Base-by-base conservation (phyloP, 2,329 filamentous ascomycete genomes). In the Aspergillus sp. region DNA sequence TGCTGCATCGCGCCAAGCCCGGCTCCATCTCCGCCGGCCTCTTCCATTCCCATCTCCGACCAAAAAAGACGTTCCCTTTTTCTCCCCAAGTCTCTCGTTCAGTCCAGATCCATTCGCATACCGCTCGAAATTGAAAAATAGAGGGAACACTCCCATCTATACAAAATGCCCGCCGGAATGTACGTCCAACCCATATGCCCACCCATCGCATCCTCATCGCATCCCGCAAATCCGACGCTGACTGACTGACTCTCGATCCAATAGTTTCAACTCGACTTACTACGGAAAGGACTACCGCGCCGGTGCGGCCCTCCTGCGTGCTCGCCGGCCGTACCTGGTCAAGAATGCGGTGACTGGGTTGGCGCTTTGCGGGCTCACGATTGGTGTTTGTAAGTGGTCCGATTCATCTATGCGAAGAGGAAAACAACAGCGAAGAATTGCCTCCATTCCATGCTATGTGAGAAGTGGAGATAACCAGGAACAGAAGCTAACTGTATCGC, bases 261-360 rank as follows among this genome's bases (percentile, higher is more conserved):
- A 41, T 52, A 82, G 79, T 52, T 72, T 83, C 63, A 84, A 83
- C 62, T 86, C 84, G 27, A 90, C 88, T 56, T 98, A 98, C 79
- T 98, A 97, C 77, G 88, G 95, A 72, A 83, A 84, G 65, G 80
- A 86, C 63, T 87, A 87, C 73, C 84, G 86, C 56, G 90, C 94
- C 70, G 87, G 88, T 52, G 85, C 90, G 43, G 88, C 94, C 48
- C 83, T 98, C 55, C 85, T 96, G 66, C 88, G 93, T 64, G 91
- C 93, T 48, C 84, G 94, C 60, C 84, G 88, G 60, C 93, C 93
- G 44, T 98, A 94, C 69, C 79, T 98, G 37, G 73, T 96, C 70
- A 94, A 87, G 75, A 98, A 98, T 71, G 79, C 85, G 23, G 61
- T 91, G 51, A 89, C 90, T 1, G 93, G 93, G 15, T 63, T 86